Evolutionary conservation across 2,329 filamentous ascomycete genomes (phyloP), one percentile per base, ranked within the genome.

Genomic region (Fusarium paranaense): DNA sequence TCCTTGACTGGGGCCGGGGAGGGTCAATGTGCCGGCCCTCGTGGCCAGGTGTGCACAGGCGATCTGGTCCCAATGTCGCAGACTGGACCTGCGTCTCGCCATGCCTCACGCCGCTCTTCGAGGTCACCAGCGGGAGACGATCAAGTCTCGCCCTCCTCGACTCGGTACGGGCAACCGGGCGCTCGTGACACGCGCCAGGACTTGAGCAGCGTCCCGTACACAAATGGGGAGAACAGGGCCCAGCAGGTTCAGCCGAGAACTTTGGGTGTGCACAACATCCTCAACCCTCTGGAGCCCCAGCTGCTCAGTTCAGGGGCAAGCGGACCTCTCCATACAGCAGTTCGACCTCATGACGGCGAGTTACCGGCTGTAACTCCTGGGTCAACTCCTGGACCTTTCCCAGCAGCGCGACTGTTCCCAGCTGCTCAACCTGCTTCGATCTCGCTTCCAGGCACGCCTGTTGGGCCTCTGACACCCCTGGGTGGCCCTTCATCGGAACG

Each of bases 31-130:
- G 83, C 86, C 82, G 86, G 85, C 85, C 84, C 83, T 83, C 83
- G 82, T 82, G 85, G 84, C 83, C 83, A 84, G 81, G 83, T 83
- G 83, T 82, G 83, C 82, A 84, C 83, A 86, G 87, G 88, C 86
- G 88, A 89, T 83, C 86, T 86, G 87, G 84, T 84, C 85, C 87
- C 89, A 85, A 92, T 92, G 90, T 91, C 89, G 85, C 88, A 90
- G 86, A 87, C 86, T 85, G 87, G 86, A 79, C 82, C 86, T 86
- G 85, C 85, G 83, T 84, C 88, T 87, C 86, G 83, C 81, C 86
- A 88, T 86, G 83, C 85, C 81, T 88, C 88, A 83, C 87, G 84
- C 80, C 85, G 82, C 77, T 82, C 84, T 74, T 85, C 86, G 73
- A 84, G 81, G 77, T 87, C 86, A 64, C 83, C 86, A 71, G 76